Base-by-base conservation (phyloP, 2,329 filamentous ascomycete species). In the Thielaviopsis populi region DNA sequence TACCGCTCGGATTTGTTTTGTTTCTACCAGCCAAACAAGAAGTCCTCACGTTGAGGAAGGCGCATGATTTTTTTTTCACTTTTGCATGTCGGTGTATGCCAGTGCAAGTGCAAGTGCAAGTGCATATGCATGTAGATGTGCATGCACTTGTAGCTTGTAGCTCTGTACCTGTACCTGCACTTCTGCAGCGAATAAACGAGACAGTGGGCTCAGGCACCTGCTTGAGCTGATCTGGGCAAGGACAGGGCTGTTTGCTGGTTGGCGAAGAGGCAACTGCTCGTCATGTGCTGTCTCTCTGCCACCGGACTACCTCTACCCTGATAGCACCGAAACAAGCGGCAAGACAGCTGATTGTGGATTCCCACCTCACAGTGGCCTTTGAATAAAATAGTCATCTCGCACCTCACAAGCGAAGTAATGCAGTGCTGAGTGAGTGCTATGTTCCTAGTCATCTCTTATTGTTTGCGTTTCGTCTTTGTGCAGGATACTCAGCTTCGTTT, bases 1-100 rank as follows among this genome's bases (percentile, higher is more conserved):
- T 50, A 50, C 27, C 53, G 53, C 53, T 56, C 53, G 53, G 53
- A 56, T 56, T 17, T 56, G 17, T 56, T 56, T 56, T 56, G 53
- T 56, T 56, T 56, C 53, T 37, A 37, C 4, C 24, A 56, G 30
- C 24, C 53, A 56, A 33, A 56, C 53, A 56, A 37, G 7, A 56
- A 5, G 30, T 37, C 5, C 11, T 50, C 7, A 15, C 19, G 11
- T 15, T 50, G 46, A 13, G 46, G 13, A 48, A 48, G 46, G 15
- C 17, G 46, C 22, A 50, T 27, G 46, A 50, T n/a, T 10, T 19
- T n/a, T n/a, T 7, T 37, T 7, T 37, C 33, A 8, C 8, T 37
- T 10, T 10, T 37, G 8, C 10, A 7, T 37, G 30, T 33, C 30
- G 30, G 30, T 33, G 33, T 37, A 37, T 37, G 33, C 7, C n/a